These are phyloP conservation scores for Pascua guehoae DNA, from an alignment of 1,284 basidiomycete genomes.

Conservation along the genomic window DNA sequence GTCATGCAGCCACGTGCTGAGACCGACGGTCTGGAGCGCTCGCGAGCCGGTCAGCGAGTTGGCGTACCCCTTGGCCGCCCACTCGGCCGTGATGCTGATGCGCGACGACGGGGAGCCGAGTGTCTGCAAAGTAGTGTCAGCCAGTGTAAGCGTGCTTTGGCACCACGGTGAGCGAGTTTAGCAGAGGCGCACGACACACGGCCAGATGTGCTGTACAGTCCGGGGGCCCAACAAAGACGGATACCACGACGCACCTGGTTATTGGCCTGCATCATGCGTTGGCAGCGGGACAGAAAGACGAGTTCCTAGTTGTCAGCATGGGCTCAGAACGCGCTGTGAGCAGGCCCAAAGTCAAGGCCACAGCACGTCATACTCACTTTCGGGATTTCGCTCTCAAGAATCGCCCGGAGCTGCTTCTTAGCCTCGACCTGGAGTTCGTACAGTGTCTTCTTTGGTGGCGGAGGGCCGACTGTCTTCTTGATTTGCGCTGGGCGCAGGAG, in stretches of 20 bases:
- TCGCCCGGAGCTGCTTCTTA: constrained; percentile 51
- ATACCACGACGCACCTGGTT: constrained; percentile 51
- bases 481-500: constrained; percentile 45
- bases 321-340: background rate
- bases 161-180: no score
- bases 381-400: constrained; percentile 55
- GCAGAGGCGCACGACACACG: no score
- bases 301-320: constrained; percentile 57
- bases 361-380: constrained; percentile 32
- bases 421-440: constrained; percentile 52
- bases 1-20: constrained; percentile 45
- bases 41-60: constrained; percentile 58
- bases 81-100: constrained; percentile 73
- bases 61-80: constrained; percentile 50
- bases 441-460: constrained; percentile 28
- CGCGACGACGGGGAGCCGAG: constrained; percentile 80
- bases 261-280: constrained; percentile 61
- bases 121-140: constrained; percentile 54
- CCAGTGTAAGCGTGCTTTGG: no score
- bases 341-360: no score
- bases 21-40: constrained; percentile 38
- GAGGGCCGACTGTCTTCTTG: constrained; percentile 31
- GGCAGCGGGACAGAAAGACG: constrained; percentile 76
- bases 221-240: no score
- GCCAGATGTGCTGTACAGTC: no score